phyloP scores from a whole-genome alignment of 306 rosid species.

The Lathyrus tuberosus region DNA sequence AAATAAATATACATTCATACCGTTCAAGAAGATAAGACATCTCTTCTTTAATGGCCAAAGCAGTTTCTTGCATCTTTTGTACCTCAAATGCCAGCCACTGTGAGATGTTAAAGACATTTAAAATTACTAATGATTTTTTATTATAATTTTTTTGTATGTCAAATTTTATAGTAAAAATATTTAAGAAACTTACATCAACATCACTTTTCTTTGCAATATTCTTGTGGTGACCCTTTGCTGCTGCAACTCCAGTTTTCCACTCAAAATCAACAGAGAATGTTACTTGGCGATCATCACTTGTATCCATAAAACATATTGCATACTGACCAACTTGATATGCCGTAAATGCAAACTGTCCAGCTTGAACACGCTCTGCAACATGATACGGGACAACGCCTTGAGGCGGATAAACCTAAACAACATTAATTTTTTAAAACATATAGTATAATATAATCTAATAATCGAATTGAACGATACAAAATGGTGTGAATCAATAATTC shows the following conservation, averaged over 20 bases:
- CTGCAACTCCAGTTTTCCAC: constrained; percentile 68
- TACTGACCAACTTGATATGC: constrained; percentile 60
- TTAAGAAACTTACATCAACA: constrained; percentile 56
- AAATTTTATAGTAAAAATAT: too few relatives aligned
- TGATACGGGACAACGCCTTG: background rate
- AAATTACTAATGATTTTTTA: background rate
- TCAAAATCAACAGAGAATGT: constrained; percentile 62
- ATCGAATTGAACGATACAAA: too few relatives aligned
- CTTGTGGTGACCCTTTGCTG: constrained; percentile 55
- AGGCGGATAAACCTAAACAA: too few relatives aligned
- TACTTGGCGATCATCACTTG: constrained; percentile 34
- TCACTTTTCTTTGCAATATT: constrained; percentile 66
- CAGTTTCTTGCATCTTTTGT: constrained; percentile 49
- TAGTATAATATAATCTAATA: too few relatives aligned
- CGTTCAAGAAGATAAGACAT: constrained; percentile 62
- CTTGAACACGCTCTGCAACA: constrained; percentile 44
- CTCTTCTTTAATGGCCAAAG: constrained; percentile 62
- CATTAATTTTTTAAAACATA: too few relatives aligned
- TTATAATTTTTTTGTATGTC: background rate
- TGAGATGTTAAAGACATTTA: background rate
- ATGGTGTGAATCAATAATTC: background rate
- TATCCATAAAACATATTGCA: constrained; percentile 62
- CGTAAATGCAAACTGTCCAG: constrained; percentile 60
- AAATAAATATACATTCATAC: constrained; percentile 35
- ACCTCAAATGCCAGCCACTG: constrained; percentile 64